Evolutionary conservation across 306 rosid species (phyloP).

Genomic region (Cicer arietinum): DNA sequence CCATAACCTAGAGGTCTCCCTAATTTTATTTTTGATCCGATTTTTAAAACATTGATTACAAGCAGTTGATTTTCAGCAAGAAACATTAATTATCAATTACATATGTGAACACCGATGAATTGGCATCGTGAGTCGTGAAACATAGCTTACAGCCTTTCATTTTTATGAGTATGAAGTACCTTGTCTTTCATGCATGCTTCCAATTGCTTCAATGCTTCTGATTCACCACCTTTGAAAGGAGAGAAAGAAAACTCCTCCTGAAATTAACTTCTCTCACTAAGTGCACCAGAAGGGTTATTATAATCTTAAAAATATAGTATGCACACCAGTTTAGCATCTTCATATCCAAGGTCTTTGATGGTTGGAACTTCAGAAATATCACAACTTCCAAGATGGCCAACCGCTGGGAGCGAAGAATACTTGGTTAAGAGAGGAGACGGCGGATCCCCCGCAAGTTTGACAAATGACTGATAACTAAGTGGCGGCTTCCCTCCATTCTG

Average conservation of each 20-base stretch:
- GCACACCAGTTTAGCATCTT: conserved; percentile 61
- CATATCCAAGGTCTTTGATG: conserved; percentile 78
- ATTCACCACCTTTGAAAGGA: conserved; percentile 95
- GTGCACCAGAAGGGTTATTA: conserved; percentile 8
- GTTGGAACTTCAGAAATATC: conserved; percentile 76
- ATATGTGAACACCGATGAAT: neutral
- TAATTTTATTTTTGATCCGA: too few relatives aligned
- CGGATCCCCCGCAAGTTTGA: conserved; percentile 83
- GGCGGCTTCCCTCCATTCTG: conserved; percentile 97
- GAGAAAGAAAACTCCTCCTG: conserved; percentile 59
- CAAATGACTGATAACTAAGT: conserved; percentile 79
- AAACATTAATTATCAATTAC: conserved; percentile 35
- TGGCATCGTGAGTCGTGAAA: neutral
- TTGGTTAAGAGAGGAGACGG: conserved; percentile 54
- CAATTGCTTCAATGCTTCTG: conserved; percentile 85
- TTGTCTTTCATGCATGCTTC: conserved; percentile 64
- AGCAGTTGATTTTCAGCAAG: conserved; percentile 31
- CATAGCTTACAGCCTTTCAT: neutral
- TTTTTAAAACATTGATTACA: neutral
- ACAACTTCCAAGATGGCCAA: conserved; percentile 61
- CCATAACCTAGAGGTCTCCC: too few relatives aligned
- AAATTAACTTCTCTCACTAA: conserved; percentile 40
- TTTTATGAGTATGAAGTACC: conserved; percentile 49
- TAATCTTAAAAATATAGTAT: conserved; percentile 10
- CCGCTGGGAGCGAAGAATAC: conserved; percentile 69